phyloP scores from a whole-genome alignment of 2,329 filamentous ascomycete species.

The Teratosphaeria gauchensis region DNA sequence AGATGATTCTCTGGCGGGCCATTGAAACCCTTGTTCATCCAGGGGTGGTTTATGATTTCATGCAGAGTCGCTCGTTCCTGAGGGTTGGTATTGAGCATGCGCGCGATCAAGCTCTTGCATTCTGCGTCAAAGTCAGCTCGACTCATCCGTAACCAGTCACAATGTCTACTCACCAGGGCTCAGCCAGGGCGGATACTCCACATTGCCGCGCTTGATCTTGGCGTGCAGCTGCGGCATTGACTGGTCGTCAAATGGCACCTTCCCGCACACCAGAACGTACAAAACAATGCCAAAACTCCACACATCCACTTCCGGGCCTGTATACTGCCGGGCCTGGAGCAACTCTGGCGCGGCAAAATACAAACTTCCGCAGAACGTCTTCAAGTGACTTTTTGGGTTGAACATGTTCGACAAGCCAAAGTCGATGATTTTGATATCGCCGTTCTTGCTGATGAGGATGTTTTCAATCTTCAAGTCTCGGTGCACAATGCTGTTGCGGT shows the following conservation, averaged over 20 bases:
- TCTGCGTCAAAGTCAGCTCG: constrained; percentile 47
- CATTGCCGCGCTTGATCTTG: constrained; percentile 94
- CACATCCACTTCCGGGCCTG: constrained; percentile 89
- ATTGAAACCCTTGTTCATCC: constrained; percentile 89
- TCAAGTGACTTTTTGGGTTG: constrained; percentile 71
- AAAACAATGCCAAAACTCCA: constrained; percentile 99
- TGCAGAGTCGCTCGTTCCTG: constrained; percentile 73
- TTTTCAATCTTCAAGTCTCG: constrained; percentile 98
- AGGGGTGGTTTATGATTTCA: constrained; percentile 90
- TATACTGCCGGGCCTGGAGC: constrained; percentile 87
- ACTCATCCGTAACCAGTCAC: not conserved
- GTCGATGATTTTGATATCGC: constrained; percentile 98
- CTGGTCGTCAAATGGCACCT: constrained; percentile 97
- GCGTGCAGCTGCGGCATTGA: constrained; percentile 97
- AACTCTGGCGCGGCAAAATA: constrained; percentile 97
- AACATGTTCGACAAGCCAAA: constrained; percentile 97
- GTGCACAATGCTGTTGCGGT: constrained; percentile 96
- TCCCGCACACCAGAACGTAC: constrained; percentile 93
- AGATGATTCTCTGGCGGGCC: constrained; percentile 82
- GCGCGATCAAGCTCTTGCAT: constrained; percentile 82
- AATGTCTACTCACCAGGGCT: constrained; percentile 60
- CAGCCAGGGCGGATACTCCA: constrained; percentile 92
- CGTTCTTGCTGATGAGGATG: constrained; percentile 96
- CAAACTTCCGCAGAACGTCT: constrained; percentile 94
- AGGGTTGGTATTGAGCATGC: constrained; percentile 94